phyloP scores from a whole-genome alignment of 73 alveolate genomes.

The Diophrys appendiculata region DNA sequence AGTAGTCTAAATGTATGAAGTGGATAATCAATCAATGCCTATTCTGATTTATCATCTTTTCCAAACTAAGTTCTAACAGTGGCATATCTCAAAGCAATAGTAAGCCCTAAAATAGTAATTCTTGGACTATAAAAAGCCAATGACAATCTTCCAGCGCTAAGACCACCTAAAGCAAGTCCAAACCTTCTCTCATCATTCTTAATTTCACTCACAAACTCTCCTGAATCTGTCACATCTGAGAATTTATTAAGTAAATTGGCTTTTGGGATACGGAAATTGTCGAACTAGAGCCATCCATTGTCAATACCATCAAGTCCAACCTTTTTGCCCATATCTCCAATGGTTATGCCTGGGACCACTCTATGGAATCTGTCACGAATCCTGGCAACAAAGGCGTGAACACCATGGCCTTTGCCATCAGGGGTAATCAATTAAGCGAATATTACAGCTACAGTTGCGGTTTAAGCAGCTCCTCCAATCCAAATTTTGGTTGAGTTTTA shows the following conservation, averaged over 20 bases:
- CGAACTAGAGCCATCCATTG: constrained; percentile 77
- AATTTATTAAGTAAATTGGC: constrained; percentile 69
- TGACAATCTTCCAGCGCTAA: constrained; percentile 61
- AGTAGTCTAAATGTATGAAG: constrained; percentile 63
- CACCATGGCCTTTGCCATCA: constrained; percentile 71
- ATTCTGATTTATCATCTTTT: constrained; percentile 55
- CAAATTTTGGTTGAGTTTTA: constrained; percentile 45
- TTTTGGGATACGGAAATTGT: constrained; percentile 66
- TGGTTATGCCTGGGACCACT: constrained; percentile 71
- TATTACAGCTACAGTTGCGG: constrained; percentile 45
- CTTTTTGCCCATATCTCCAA: constrained; percentile 88
- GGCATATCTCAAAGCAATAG: constrained; percentile 73
- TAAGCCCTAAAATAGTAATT: constrained; percentile 14
- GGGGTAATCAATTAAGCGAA: constrained; percentile 45
- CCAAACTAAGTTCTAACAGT: constrained; percentile 74
- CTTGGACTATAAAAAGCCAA: not conserved
- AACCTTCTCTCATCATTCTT: constrained; percentile 65
- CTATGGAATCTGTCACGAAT: constrained; percentile 69
- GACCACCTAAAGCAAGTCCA: constrained; percentile 59
- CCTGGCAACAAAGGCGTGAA: constrained; percentile 74
- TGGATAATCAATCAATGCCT: constrained; percentile 65
- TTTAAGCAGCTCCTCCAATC: constrained; percentile 60
- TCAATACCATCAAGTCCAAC: constrained; percentile 82
- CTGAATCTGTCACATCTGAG: constrained; percentile 66
- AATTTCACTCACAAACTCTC: constrained; percentile 48